These are phyloP conservation scores for Ophiostoma ips DNA, from an alignment of 2,329 filamentous ascomycete species.

Conservation along the genomic window DNA sequence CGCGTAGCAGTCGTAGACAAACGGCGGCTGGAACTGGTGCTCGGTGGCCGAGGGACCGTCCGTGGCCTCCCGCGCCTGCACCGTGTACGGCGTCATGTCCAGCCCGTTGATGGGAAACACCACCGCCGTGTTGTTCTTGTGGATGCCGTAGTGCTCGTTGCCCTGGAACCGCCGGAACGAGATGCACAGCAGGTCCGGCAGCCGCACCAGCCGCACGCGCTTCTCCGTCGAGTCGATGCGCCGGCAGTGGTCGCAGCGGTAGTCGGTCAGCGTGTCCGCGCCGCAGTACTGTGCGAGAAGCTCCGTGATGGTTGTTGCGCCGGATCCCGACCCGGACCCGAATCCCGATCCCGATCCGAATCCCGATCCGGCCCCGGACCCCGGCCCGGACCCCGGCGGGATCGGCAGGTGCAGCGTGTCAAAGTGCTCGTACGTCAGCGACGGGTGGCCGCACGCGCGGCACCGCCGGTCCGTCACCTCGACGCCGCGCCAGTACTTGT, in stretches of 20 bases:
- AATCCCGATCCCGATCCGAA: too few species aligned
- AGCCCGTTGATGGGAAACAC: slow-evolving; percentile 65
- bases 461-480: slow-evolving; percentile 61
- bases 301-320: slow-evolving; percentile 33
- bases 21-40: slow-evolving; percentile 35
- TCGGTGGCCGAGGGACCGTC: slow-evolving; percentile 22
- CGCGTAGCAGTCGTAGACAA: slow-evolving; percentile 73
- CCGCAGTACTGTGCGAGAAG: slow-evolving; percentile 58
- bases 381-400: slow-evolving; percentile 14
- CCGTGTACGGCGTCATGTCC: slow-evolving; percentile 33
- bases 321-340: slow-evolving; percentile 6
- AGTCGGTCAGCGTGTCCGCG: slow-evolving; percentile 52
- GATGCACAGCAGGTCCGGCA: slow-evolving; percentile 67
- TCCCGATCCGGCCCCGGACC: too few species aligned
- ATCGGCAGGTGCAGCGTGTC: slow-evolving; percentile 41
- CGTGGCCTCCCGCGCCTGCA: slow-evolving; percentile 10
- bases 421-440: slow-evolving; percentile 29
- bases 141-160: slow-evolving; percentile 19
- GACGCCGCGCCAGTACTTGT: slow-evolving; percentile 66
- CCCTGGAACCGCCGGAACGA: slow-evolving; percentile 50
- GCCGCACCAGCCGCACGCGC: slow-evolving; percentile 59
- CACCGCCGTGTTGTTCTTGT: slow-evolving; percentile 59
- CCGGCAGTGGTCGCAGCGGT: slow-evolving; percentile 64
- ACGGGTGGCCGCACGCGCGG: slow-evolving; percentile 38
- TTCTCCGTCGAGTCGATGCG: slow-evolving; percentile 53